phyloP scores from a whole-genome alignment of 1,284 basidiomycete genomes.

The Austroboletus rostrupii region DNA sequence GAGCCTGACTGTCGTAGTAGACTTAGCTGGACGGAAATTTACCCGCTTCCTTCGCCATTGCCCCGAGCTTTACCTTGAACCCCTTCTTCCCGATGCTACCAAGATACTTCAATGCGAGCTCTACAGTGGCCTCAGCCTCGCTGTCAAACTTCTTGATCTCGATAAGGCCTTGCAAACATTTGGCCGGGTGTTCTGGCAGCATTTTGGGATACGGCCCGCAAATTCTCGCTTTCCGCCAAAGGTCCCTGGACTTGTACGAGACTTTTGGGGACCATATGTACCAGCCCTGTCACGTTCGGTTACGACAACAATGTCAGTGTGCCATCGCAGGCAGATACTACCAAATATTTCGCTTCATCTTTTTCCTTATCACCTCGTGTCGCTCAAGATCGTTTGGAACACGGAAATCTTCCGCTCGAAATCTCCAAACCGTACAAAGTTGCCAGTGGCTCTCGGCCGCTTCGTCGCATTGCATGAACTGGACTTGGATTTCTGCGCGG shows the following conservation, averaged over 20 bases:
- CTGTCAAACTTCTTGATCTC: too few relatives aligned
- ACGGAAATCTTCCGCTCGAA: background rate
- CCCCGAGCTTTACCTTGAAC: too few relatives aligned
- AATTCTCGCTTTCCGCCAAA: conserved; percentile 2
- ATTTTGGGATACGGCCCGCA: conserved; percentile 6
- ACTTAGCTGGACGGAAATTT: too few relatives aligned
- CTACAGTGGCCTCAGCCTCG: too few relatives aligned
- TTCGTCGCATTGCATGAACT: conserved; percentile 15
- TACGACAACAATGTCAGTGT: background rate
- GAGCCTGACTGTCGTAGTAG: too few relatives aligned
- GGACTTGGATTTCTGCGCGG: conserved; percentile 12
- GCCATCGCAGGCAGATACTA: background rate
- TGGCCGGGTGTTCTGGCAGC: conserved; percentile 4
- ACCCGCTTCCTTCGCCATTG: too few relatives aligned
- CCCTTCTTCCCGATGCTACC: too few relatives aligned
- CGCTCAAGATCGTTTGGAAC: background rate
- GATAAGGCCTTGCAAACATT: too few relatives aligned
- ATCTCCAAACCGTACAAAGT: background rate
- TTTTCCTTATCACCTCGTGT: conserved; percentile 6
- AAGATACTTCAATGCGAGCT: too few relatives aligned
- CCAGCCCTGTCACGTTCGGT: conserved; percentile 10
- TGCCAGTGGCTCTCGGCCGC: conserved; percentile 2
- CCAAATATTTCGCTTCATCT: conserved; percentile 5
- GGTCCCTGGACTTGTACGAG: background rate
- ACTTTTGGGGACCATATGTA: background rate